These are phyloP conservation scores for Pluteus cervinus DNA, from an alignment of 768 basidiomycete genomes.

Conservation along the genomic window DNA sequence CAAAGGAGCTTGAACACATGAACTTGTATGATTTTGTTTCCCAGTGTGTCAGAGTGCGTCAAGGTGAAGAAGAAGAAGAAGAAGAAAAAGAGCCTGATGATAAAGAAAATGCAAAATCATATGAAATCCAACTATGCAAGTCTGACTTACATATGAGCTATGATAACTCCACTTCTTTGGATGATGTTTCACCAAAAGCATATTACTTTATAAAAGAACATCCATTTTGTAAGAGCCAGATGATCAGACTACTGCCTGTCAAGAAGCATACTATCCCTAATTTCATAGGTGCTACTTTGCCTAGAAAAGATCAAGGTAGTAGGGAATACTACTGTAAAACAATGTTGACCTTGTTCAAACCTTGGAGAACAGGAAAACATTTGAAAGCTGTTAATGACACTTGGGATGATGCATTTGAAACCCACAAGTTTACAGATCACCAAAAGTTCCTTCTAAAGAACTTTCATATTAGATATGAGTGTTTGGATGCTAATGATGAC, in stretches of 20 bases:
- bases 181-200: conserved; percentile 11
- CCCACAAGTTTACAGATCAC: conserved; percentile 9
- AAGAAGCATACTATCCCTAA: conserved; percentile 13
- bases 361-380: too few relatives aligned
- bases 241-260: neutral
- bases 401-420: conserved; percentile 16
- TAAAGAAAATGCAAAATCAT: neutral
- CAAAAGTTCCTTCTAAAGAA: conserved; percentile 11
- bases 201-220: conserved; percentile 17
- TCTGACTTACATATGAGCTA: conserved; percentile 1
- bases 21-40: conserved; percentile 23
- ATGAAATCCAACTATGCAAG: conserved; percentile 13
- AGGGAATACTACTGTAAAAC: conserved; percentile 15
- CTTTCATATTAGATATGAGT: conserved; percentile 7
- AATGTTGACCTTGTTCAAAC: too few relatives aligned
- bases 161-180: neutral
- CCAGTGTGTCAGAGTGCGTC: conserved; percentile 7
- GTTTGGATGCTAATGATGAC: conserved; percentile 14
- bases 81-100: conserved; percentile 1
- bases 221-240: neutral
- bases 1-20: conserved; percentile 13
- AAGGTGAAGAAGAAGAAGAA: conserved; percentile 3
- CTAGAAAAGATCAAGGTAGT: conserved; percentile 18
- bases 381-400: conserved; percentile 10
- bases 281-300: conserved; percentile 14